phyloP scores from a whole-genome alignment of 345 rosid genomes.

The Atalantia buxifolia region DNA sequence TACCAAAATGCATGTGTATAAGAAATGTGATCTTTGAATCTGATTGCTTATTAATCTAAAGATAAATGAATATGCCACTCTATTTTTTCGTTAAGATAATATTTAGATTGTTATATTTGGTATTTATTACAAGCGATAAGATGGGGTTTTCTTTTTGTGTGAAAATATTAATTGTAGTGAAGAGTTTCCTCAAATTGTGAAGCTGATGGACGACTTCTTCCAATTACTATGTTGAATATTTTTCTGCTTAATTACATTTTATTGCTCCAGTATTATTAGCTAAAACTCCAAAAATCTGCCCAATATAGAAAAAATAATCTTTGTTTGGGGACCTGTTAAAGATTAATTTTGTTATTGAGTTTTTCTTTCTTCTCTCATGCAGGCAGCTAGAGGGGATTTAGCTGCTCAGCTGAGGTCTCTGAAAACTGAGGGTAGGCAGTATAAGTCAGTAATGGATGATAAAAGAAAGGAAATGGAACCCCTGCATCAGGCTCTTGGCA shows the following conservation, averaged over 20 bases:
- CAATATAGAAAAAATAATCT: neutral
- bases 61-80: neutral
- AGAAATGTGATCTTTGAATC: too few species aligned
- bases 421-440: slow-evolving; percentile 32
- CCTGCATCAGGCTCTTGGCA: slow-evolving; percentile 83
- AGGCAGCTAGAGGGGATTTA: slow-evolving; percentile 52
- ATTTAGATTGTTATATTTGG: neutral
- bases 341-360: neutral
- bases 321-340: neutral
- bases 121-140: neutral
- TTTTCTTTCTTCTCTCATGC: slow-evolving; percentile 1
- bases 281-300: neutral
- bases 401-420: slow-evolving; percentile 37
- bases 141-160: neutral
- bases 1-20: too few species aligned
- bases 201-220: neutral
- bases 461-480: slow-evolving; percentile 82
- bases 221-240: neutral
- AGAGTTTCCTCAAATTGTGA: neutral
- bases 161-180: neutral
- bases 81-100: neutral
- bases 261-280: neutral
- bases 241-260: neutral
- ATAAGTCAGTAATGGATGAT: slow-evolving; percentile 46
- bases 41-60: too few species aligned